Percentiles rank a stretch among this genome's conserved stretches.
phyloP scores from a whole-genome alignment of 768 basidiomycete genomes.

The Termitomyces sp. region DNA sequence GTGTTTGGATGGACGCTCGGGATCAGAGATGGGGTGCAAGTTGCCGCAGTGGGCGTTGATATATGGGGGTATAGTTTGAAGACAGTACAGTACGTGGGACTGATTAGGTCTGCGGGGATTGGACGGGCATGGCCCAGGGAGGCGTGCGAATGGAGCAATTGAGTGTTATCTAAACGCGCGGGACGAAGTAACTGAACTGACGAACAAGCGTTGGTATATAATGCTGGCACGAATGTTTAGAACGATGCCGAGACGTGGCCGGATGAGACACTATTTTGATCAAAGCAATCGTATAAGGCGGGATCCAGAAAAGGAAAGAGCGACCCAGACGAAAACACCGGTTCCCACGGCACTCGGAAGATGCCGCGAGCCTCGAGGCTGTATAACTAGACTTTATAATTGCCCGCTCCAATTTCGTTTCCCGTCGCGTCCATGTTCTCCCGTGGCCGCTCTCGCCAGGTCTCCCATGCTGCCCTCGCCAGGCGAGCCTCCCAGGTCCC shows the following conservation, averaged over 20 bases:
- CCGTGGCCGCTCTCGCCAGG: conserved; percentile 24
- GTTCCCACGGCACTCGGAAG: background rate
- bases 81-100: background rate
- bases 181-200: background rate
- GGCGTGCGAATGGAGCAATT: background rate
- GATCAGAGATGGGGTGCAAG: background rate
- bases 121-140: background rate
- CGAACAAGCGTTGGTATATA: too few relatives aligned
- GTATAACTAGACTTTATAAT: conserved; percentile 11
- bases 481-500: conserved; percentile 39
- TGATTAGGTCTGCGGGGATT: background rate
- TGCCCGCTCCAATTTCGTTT: conserved; percentile 3
- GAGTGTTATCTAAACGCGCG: background rate
- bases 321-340: background rate
- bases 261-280: background rate
- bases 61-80: background rate
- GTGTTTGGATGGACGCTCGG: background rate
- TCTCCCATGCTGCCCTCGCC: conserved; percentile 38
- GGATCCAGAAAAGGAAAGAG: background rate
- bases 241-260: background rate
- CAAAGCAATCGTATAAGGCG: background rate
- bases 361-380: conserved; percentile 16
- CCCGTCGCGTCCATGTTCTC: conserved; percentile 8
- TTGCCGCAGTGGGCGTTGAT: background rate
- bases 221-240: background rate